phyloP scores from a whole-genome alignment of 352 stramenopile species.

The Phytophthora melonis region DNA sequence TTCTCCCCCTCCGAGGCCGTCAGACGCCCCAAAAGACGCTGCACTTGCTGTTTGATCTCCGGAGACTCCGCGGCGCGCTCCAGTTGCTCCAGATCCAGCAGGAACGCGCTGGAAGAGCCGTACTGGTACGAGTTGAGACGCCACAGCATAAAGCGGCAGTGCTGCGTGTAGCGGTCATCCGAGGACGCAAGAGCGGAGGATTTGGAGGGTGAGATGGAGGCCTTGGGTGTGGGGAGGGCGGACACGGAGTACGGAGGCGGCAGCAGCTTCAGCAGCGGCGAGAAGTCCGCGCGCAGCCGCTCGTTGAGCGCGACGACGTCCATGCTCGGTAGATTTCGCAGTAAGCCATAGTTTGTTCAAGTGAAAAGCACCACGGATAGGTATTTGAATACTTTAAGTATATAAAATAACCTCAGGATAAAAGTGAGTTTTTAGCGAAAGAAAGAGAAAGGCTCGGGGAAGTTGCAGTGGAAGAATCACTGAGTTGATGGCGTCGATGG shows the following conservation, averaged over 20 bases:
- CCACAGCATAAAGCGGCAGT: slow-evolving; percentile 53
- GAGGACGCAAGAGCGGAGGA: not conserved
- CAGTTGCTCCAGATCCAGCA: slow-evolving; percentile 60
- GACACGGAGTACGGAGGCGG: slow-evolving; percentile 30
- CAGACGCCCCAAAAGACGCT: slow-evolving; percentile 18
- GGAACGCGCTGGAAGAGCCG: slow-evolving; percentile 57
- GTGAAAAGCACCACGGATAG: not conserved
- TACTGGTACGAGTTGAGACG: slow-evolving; percentile 77
- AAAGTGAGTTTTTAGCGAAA: too few species aligned
- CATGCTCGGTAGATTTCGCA: slow-evolving; percentile 39
- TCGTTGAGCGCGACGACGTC: slow-evolving; percentile 74
- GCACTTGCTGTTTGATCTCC: slow-evolving; percentile 21
- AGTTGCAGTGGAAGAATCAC: slow-evolving; percentile 1
- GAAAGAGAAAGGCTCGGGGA: not conserved
- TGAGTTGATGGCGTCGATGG: slow-evolving; percentile 25
- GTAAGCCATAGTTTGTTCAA: not conserved
- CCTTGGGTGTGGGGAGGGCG: not conserved
- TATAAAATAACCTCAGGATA: too few species aligned
- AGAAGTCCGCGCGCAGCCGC: slow-evolving; percentile 69
- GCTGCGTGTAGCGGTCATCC: slow-evolving; percentile 32
- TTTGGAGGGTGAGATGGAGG: not conserved
- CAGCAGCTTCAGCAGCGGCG: slow-evolving; percentile 65
- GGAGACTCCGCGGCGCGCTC: slow-evolving; percentile 29
- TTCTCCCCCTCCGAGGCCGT: slow-evolving; percentile 24
- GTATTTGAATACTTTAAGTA: too few species aligned